A percentile compares a stretch with the other conserved stretches of the same genome.
Evolutionary conservation across 2,329 filamentous ascomycete genomes (phyloP).

Genomic region (Clarireedia hainanense): DNA sequence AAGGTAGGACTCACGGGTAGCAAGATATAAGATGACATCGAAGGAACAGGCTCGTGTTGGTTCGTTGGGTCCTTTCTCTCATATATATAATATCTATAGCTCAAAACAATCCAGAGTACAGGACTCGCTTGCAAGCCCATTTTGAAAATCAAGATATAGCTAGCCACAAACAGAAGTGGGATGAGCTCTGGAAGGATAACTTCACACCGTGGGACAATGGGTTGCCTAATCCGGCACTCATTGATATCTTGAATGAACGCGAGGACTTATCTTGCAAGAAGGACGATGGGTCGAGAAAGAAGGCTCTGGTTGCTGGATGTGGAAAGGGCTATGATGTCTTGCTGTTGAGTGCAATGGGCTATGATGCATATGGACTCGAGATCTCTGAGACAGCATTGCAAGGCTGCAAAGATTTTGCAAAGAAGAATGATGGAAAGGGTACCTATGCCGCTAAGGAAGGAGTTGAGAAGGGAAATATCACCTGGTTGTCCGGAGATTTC

Average conservation of each 20-base stretch:
- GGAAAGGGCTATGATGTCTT: slow-evolving; percentile 76
- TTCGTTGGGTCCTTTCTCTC: background rate
- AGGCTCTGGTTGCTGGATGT: slow-evolving; percentile 73
- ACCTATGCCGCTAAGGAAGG: slow-evolving; percentile 37
- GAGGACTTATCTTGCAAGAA: slow-evolving; percentile 31
- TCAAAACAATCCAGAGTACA: slow-evolving; percentile 15
- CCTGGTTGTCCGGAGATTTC: slow-evolving; percentile 58
- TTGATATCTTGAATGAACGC: slow-evolving; percentile 41
- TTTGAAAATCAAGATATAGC: slow-evolving; percentile 15
- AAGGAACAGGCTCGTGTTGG: background rate
- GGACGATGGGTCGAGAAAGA: slow-evolving; percentile 30
- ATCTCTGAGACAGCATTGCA: slow-evolving; percentile 16
- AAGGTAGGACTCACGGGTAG: too few relatives aligned
- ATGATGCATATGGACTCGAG: slow-evolving; percentile 70
- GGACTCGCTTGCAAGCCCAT: slow-evolving; percentile 22
- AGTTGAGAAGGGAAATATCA: slow-evolving; percentile 41
- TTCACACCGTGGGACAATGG: slow-evolving; percentile 50
- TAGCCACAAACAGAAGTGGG: slow-evolving; percentile 34
- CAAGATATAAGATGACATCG: too few relatives aligned
- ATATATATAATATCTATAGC: background rate
- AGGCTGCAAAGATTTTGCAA: slow-evolving; percentile 11
- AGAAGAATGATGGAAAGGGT: slow-evolving; percentile 29
- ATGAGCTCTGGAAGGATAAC: slow-evolving; percentile 38
- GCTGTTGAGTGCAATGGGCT: slow-evolving; percentile 65
- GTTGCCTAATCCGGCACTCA: slow-evolving; percentile 44